Percentiles rank a stretch among this genome's conserved stretches.
Conservation (phyloP, 352 stramenopile genomes). For the Phytophthora colocasiae region DNA sequence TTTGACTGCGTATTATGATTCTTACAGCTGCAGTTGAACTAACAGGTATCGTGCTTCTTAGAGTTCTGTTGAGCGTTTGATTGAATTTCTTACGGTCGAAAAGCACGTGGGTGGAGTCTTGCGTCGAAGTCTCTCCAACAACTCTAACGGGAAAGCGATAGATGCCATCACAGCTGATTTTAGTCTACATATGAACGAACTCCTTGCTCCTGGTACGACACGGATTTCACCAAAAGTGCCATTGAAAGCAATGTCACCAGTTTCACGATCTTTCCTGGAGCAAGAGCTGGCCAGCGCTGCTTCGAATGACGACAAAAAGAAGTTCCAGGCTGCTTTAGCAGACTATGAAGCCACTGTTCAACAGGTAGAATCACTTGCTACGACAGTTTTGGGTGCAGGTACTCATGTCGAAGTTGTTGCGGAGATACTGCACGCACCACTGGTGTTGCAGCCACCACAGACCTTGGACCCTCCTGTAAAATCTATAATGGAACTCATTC, state of each 20-base stretch:
- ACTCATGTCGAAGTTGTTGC: constrained; percentile 41
- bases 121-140: constrained; percentile 42
- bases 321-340: constrained; percentile 59
- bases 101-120: constrained; percentile 47
- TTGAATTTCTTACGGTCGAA: constrained; percentile 60
- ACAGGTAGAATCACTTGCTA: constrained; percentile 33
- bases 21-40: not conserved
- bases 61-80: constrained; percentile 40
- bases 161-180: constrained; percentile 46
- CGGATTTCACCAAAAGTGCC: constrained; percentile 11
- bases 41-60: constrained; percentile 23
- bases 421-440: constrained; percentile 41
- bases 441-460: constrained; percentile 51
- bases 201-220: constrained; percentile 44
- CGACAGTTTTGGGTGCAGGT: constrained; percentile 22
- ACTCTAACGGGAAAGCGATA: constrained; percentile 27
- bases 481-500: constrained; percentile 60
- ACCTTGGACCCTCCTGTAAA: constrained; percentile 31
- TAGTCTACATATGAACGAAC: constrained; percentile 42
- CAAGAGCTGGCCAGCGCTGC: constrained; percentile 56
- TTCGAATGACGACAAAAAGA: constrained; percentile 82
- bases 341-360: constrained; percentile 67
- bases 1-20: not conserved
- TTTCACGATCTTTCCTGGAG: constrained; percentile 59
- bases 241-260: constrained; percentile 36